phyloP scores from a whole-genome alignment of 2,329 filamentous ascomycete genomes.

The Simplicillium sp. region DNA sequence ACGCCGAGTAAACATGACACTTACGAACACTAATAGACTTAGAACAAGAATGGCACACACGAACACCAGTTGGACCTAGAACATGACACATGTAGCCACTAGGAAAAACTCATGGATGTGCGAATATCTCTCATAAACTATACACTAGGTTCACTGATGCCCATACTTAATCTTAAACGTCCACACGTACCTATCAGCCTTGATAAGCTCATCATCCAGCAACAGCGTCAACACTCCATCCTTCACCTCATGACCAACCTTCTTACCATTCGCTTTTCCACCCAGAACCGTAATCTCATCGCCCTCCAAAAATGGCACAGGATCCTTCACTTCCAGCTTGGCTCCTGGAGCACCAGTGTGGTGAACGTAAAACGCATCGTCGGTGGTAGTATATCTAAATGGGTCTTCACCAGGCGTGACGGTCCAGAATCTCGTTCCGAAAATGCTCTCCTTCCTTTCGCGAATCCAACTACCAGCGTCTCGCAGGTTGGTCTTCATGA shows the following conservation, averaged over 20 bases:
- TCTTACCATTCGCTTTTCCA: slow-evolving; percentile 13
- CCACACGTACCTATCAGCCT: slow-evolving; percentile 29
- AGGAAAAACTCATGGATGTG: no score
- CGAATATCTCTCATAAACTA: no score
- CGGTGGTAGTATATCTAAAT: slow-evolving; percentile 41
- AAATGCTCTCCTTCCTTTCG: slow-evolving; percentile 43
- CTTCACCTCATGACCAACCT: slow-evolving; percentile 9
- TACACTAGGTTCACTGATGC: background rate
- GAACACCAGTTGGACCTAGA: no score
- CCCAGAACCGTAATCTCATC: slow-evolving; percentile 36
- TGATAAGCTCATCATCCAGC: slow-evolving; percentile 19
- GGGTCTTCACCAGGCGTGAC: slow-evolving; percentile 31
- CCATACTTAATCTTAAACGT: slow-evolving; percentile 17
- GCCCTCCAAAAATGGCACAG: slow-evolving; percentile 34
- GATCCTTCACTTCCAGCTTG: slow-evolving; percentile 28
- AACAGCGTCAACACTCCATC: slow-evolving; percentile 18
- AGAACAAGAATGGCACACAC: no score
- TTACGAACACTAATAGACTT: no score
- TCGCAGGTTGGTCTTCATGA: slow-evolving; percentile 35
- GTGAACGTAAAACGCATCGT: slow-evolving; percentile 42
- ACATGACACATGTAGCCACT: no score
- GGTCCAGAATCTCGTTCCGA: slow-evolving; percentile 47
- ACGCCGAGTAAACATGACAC: no score
- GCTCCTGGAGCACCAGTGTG: slow-evolving; percentile 31
- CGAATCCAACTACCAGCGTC: slow-evolving; percentile 45